Base-by-base conservation (phyloP, 176 grass and related monocot species). In the Ensete glaucum region DNA sequence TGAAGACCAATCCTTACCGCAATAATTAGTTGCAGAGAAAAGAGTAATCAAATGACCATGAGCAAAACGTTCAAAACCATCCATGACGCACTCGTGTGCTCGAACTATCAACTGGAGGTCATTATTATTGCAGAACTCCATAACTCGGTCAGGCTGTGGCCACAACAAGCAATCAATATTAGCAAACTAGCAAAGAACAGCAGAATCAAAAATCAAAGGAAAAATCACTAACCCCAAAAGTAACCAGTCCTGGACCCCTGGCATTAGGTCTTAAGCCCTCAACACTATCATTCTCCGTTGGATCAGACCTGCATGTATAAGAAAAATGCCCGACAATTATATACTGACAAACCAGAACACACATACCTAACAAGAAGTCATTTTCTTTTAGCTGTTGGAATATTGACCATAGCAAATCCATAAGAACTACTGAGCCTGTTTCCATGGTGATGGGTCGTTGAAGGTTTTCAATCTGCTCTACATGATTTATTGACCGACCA, bases 51-150 rank as follows among this genome's bases (percentile, higher is more conserved):
- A 62, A 83, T 97, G 93, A 83, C 93, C 93, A 77, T 97, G 93
- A 77, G 93, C 93, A 11, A 97, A 97, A 53, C 93, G 93, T 82
- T 97, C 90, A 72, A 97, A 97, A 75, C 93, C 93, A 90, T 97
- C 93, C 93, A 97, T 97, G 71, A 97, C 93, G 85, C 93, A 97
- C 68, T 97, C 93, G 1, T 97, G 93, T 54, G 93, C 93, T 78
- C 93, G 81, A 63, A 97, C 86, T 15, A 97, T 93, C 73, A 97
- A 90, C 77, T 97, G 93, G 13, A 97, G 64, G 79, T 93, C 87
- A 88, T 97, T 97, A 75, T 97, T 97, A 73, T 97, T 86, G 82
- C 93, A 97, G 80, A 97, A 97, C 83, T 97, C 93, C 90, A 93
- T 97, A 74, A 97, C 93, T 74, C 90, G 84, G 27, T 97, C 93